Evolutionary conservation across 208 protist genomes (phyloP), one percentile per base, ranked within the genome.

Genomic region (Leishmania tropica): DNA sequence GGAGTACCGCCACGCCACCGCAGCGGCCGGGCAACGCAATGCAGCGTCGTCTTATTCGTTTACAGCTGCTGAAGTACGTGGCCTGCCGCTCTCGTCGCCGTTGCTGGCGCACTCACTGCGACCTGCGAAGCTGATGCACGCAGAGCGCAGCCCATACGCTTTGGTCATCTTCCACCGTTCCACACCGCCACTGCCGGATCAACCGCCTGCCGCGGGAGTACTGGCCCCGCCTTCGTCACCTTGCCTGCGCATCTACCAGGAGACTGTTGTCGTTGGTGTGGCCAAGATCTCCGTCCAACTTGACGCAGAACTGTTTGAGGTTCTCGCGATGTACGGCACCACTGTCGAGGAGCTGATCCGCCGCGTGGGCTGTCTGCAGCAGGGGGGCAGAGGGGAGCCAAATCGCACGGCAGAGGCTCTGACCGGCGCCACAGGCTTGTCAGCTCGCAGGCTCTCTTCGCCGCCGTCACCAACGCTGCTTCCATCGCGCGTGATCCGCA

Each of bases 141-240:
- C 83, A 7, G 86, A 84, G 67, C 81, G 83, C 17, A 65, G 45
- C 15, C 86, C 86, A 24, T 89, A 89, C 74, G 86, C 86, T 8
- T 53, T 86, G 13, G 83, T 89, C 40, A 24, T 80, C 5, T 80
- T 89, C 28, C 81, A 81, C 60, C 85, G 85, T 64, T 48, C 45
- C 78, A 81, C 78, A 2, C 56, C 62, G 47, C 60, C 76, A 42
- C 68, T 88, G 3, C 65, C 24, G 28, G 60, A 78, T 47, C 35
- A 68, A 64, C 5, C 35, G 58, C n/a, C 73, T 47, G 24, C 8
- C 70, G 73, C 2, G 19, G 73, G 7, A 47, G 42, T n/a, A 42
- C 24, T 28, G 11, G 56, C 13, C 28, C 60, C 17, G 2, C 60
- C 45, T 1, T 56, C 15, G 11, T 37, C 58, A 42, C 53, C 54